Evolutionary conservation across 2,329 filamentous ascomycete species (phyloP), one percentile per base, ranked within the genome.

Genomic region (Scedosporium apiospermum): DNA sequence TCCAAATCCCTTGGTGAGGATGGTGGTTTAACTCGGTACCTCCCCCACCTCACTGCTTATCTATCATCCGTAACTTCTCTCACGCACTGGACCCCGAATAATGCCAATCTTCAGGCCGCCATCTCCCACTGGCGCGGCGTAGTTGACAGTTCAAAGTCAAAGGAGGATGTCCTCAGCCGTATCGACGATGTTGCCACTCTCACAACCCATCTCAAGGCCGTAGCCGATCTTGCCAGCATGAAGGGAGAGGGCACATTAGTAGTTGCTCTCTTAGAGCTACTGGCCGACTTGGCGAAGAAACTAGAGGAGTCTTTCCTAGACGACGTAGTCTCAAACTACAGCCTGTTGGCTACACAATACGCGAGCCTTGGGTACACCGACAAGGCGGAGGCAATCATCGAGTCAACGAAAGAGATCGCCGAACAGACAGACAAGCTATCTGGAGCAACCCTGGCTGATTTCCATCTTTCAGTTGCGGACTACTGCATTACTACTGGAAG

Each of bases 401-500:
- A 81, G 1, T 80, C 82, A 62, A 85, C 86, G 3, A 81, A 86
- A 65, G 73, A 76, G 21, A 79, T 80, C 18, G 66, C 77, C 7
- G 68, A 72, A 51, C 70, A 75, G 60, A 70, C 75, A n/a, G 70
- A 75, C n/a, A 69, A 69, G 0, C 65, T 71, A 3, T 74, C 77
- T 2, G 71, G 71, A 12, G 76, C 80, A 18, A 72, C 77, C 5
- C 66, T 78, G 21, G 78, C 78, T 9, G 73, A 74, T 16, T 88
- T 88, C 57, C 57, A 92, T 66, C 75, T 96, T 6, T 84, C 86
- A 0, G 86, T 87, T 65, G 87, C 89, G 0, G 90, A 96, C 71
- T 91, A 92, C 71, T 79, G 88, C 30, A 77, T 93, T 18, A 82
- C 83, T 1, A 82, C 87, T 12, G 88, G 88, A 9, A 85, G 86